Conservation (phyloP, 495 filamentous ascomycete species). For the Ramalina intermedia region DNA sequence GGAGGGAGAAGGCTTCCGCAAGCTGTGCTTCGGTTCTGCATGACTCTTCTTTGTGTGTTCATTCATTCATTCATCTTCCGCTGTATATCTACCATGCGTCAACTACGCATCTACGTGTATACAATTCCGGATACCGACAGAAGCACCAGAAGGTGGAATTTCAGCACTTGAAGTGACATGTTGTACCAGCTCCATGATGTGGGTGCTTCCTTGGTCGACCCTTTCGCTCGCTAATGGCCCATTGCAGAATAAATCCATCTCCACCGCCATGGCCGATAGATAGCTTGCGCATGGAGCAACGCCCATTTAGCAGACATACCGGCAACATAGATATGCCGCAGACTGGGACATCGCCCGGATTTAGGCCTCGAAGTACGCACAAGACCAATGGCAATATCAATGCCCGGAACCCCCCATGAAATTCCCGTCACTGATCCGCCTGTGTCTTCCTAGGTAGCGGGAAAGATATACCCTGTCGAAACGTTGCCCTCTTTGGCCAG, state of each 20-base stretch:
- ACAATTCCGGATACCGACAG: neutral
- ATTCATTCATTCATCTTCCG: no score
- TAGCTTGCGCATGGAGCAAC: conserved; percentile 1
- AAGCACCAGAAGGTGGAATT: neutral
- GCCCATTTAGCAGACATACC: no score
- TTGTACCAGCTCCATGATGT: neutral
- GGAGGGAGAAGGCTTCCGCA: no score
- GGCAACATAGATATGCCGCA: conserved; percentile 13
- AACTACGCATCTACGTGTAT: no score
- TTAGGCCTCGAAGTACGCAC: conserved; percentile 45
- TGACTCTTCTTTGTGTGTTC: no score
- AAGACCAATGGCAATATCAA: no score
- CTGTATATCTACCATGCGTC: no score
- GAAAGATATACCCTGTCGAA: conserved; percentile 83
- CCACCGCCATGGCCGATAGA: conserved; percentile 7
- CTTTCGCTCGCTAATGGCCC: neutral
- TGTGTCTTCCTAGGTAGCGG: conserved; percentile 36
- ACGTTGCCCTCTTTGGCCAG: conserved; percentile 86
- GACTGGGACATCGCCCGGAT: conserved; percentile 40
- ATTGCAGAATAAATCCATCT: neutral
- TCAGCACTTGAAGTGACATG: neutral
- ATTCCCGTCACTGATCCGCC: neutral
- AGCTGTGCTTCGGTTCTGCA: no score
- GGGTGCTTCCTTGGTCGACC: neutral
- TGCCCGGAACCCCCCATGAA: no score